A percentile compares a stretch with the other conserved stretches of the same genome.
Evolutionary conservation across 2,329 filamentous ascomycete genomes (phyloP).

Genomic region (Colletotrichum filicis): DNA sequence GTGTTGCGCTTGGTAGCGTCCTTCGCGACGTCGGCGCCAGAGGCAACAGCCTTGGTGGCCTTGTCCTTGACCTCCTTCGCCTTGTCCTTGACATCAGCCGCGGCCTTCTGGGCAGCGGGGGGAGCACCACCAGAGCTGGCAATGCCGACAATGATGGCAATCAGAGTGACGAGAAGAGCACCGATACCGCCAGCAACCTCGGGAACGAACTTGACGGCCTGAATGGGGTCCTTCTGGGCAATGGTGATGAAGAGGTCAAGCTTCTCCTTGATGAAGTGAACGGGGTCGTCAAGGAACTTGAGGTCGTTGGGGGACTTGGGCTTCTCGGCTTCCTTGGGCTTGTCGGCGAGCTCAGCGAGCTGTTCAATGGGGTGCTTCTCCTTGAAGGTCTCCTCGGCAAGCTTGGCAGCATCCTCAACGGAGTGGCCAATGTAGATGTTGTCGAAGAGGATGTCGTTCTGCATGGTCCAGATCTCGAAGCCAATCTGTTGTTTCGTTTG

Average conservation of each 20-base stretch:
- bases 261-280: conserved; percentile 91
- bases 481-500: conserved; percentile 73
- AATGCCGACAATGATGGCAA: conserved; percentile 76
- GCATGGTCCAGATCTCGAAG: conserved; percentile 99
- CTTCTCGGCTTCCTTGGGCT: conserved; percentile 77
- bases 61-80: conserved; percentile 82
- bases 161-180: conserved; percentile 74
- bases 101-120: conserved; percentile 79
- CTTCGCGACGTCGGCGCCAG: conserved; percentile 79
- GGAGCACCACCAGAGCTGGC: conserved; percentile 70
- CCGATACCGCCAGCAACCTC: conserved; percentile 87
- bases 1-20: conserved; percentile 73
- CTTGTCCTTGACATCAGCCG: conserved; percentile 73
- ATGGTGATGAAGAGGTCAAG: conserved; percentile 89
- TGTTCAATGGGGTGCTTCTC: conserved; percentile 88
- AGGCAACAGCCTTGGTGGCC: conserved; percentile 67
- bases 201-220: conserved; percentile 89
- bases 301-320: conserved; percentile 80
- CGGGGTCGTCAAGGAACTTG: conserved; percentile 90
- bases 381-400: conserved; percentile 90
- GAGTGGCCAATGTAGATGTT: conserved; percentile 99
- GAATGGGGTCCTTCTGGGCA: conserved; percentile 81
- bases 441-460: conserved; percentile 98
- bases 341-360: conserved; percentile 80
- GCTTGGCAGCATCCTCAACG: conserved; percentile 87